phyloP scores from a whole-genome alignment of 805 yeast genomes.

The Zygosaccharomyces kombuchaensis region DNA sequence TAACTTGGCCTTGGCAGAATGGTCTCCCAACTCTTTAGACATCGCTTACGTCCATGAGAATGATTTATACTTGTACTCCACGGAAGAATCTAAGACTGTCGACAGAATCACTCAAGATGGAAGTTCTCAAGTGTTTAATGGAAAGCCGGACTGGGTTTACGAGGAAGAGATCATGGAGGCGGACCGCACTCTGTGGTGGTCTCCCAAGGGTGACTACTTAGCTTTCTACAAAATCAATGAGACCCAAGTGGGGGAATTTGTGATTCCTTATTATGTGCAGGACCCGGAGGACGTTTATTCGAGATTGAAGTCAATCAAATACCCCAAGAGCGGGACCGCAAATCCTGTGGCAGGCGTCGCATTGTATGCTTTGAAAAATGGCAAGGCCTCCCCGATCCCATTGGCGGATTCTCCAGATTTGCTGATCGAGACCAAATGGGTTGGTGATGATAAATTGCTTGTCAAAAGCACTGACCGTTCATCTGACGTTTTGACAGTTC shows the following conservation, averaged over 20 bases:
- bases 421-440: slow-evolving; percentile 70
- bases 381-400: slow-evolving; percentile 39
- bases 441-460: slow-evolving; percentile 50
- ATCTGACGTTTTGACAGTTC: slow-evolving; percentile 58
- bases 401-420: slow-evolving; percentile 43
- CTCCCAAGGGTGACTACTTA: slow-evolving; percentile 62
- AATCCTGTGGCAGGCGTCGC: slow-evolving; percentile 64
- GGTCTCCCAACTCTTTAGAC: slow-evolving; percentile 69
- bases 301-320: slow-evolving; percentile 55
- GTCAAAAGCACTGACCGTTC: slow-evolving; percentile 60
- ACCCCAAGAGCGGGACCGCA: slow-evolving; percentile 78
- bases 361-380: slow-evolving; percentile 39
- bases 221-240: slow-evolving; percentile 69
- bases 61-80: slow-evolving; percentile 57
- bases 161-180: slow-evolving; percentile 79
- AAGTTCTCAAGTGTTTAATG: slow-evolving; percentile 66
- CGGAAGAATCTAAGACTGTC: slow-evolving; percentile 25
- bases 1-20: slow-evolving; percentile 47
- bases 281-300: slow-evolving; percentile 54
- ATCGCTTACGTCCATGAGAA: slow-evolving; percentile 66
- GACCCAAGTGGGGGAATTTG: slow-evolving; percentile 63
- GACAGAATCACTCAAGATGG: slow-evolving; percentile 67
- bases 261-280: slow-evolving; percentile 72
- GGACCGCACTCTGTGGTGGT: slow-evolving; percentile 83
- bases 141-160: slow-evolving; percentile 85